These are phyloP conservation scores for Carex parvula DNA, from an alignment of 176 grass and related monocot species.

Conservation along the genomic window DNA sequence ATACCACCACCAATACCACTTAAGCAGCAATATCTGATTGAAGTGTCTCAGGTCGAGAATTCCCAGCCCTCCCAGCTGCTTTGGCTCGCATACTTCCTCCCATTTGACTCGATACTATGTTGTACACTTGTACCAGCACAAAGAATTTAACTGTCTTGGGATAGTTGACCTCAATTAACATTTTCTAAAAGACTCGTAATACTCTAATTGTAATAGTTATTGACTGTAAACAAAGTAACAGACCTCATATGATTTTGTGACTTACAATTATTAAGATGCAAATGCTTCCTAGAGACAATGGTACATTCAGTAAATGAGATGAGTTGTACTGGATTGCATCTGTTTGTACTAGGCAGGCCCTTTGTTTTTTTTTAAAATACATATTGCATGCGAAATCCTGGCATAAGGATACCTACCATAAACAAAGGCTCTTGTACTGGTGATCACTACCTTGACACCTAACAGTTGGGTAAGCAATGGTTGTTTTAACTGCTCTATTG, in stretches of 20 bases:
- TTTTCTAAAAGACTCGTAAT: background rate
- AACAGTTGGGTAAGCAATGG: background rate
- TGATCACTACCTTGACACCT: background rate
- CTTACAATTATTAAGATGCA: background rate
- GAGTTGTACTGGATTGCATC: background rate
- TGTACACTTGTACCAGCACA: background rate
- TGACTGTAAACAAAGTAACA: background rate
- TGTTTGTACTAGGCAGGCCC: background rate
- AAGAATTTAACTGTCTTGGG: background rate
- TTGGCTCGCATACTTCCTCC: too few relatives aligned
- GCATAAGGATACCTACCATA: background rate
- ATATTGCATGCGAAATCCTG: background rate
- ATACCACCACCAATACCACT: too few relatives aligned
- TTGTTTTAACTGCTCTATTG: background rate
- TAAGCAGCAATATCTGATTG: too few relatives aligned
- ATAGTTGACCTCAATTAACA: background rate
- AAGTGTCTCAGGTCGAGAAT: too few relatives aligned
- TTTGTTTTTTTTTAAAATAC: background rate
- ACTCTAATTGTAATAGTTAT: background rate
- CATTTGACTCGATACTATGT: too few relatives aligned
- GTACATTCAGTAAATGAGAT: background rate
- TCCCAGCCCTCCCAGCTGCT: too few relatives aligned
- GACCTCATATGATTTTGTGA: background rate
- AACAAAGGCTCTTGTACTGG: background rate
- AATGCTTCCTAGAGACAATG: background rate